Base-by-base conservation (phyloP, 345 rosid genomes). In the Physaria fendleri region DNA sequence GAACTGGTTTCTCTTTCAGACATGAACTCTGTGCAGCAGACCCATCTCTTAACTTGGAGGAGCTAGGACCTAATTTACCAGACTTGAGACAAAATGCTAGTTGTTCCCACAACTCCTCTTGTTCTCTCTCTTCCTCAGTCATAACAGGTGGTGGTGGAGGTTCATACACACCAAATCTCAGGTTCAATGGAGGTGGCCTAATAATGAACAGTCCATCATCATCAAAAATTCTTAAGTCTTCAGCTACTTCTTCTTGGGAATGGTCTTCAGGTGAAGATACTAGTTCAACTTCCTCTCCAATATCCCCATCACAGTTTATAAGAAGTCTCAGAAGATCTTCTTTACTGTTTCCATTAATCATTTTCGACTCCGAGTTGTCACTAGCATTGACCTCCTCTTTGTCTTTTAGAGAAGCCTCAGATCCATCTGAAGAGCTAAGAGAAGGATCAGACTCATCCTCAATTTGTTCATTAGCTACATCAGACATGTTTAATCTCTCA, bases 261-360 rank as follows among this genome's bases (percentile, higher is more conserved):
- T 22, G 62, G 22, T 62, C 63, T 7, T 54, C 63, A 55, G 52
- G 59, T 47, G 64, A 62, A 62, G 64, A 47, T 16, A 37, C 57
- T 18, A 29, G 38, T 14, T 44, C 16, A 8, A 35, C 41, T 28
- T 38, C 68, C 55, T 41, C 56, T 55, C 8, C 62, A 6, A 56
- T 69, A 38, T 62, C 59, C 64, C 64, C 23, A 18, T 62, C 64
- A 32, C 69, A 70, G 58, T 56, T 70, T 28, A 70, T 69, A 46
- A 70, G 74, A 56, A 70, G 58, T 33, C 69, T 56, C 64, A 56
- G 41, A 11, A 70, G 42, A 56, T 70, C 46, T 34, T 70, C 69
- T 62, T 47, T 69, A 10, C 35, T 24, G 42, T 27, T 69, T 9
- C 62, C 62, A 53, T 59, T 39, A 23, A 68, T 0, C 48, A 38